Percentiles rank a stretch among this genome's conserved stretches.
phyloP scores from a whole-genome alignment of 2,329 filamentous ascomycete genomes.

The Ascomycota sp. region DNA sequence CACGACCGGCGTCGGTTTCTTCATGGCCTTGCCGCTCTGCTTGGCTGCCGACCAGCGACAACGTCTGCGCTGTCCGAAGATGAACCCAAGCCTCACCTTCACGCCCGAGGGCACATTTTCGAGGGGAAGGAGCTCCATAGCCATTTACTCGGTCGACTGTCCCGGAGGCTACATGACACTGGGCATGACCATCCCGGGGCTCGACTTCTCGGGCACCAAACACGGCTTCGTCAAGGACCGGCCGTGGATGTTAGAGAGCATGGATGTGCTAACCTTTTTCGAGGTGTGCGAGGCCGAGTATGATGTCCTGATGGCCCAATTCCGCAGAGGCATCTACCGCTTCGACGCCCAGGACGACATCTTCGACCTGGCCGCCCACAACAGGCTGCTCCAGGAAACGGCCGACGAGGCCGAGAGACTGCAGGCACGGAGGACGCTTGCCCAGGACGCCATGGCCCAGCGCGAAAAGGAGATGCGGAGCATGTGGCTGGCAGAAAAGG shows the following conservation, averaged over 20 bases:
- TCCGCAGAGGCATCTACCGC: constrained; percentile 11
- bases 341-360: constrained; percentile 5
- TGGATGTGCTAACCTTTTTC: constrained; percentile 14
- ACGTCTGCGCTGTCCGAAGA: constrained; percentile 9
- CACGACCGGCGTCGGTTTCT: constrained; percentile 11
- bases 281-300: constrained; percentile 14
- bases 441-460: neutral
- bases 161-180: constrained; percentile 20
- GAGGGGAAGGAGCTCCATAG: constrained; percentile 14
- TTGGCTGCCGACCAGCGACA: constrained; percentile 6
- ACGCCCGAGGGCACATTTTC: constrained; percentile 17
- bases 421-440: neutral
- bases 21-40: constrained; percentile 7
- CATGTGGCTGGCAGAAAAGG: neutral
- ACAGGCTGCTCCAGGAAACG: constrained; percentile 1
- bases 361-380: constrained; percentile 1
- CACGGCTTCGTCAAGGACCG: constrained; percentile 8
- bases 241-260: constrained; percentile 17
- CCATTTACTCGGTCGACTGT: constrained; percentile 15
- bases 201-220: constrained; percentile 13
- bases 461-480: constrained; percentile 1
- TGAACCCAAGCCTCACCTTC: constrained; percentile 13
- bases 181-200: constrained; percentile 11
- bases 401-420: neutral
- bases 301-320: constrained; percentile 8